Evolutionary conservation across 441 rosid species (phyloP).

Genomic region (Gossypium schwendimanii): DNA sequence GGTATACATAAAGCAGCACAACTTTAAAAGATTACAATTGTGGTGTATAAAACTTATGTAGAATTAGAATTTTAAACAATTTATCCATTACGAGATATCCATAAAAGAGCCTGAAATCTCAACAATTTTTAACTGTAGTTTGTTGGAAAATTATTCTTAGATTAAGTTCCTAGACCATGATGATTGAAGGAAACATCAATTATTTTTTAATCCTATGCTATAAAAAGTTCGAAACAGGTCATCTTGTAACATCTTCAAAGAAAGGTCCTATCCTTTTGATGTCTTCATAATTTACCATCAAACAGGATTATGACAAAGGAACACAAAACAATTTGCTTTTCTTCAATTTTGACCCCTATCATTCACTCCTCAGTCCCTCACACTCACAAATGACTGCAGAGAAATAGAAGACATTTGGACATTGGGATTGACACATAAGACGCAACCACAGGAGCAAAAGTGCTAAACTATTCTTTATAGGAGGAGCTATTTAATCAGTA

Average conservation of each 20-base stretch:
- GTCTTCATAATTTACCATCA: not conserved
- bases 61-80: not conserved
- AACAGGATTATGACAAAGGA: not conserved
- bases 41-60: not conserved
- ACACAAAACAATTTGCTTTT: not conserved
- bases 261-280: not conserved
- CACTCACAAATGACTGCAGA: not conserved
- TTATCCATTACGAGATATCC: not conserved
- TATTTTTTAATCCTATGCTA: not conserved
- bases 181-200: not conserved
- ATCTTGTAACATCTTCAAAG: not conserved
- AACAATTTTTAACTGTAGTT: not conserved
- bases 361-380: not conserved
- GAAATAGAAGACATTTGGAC: not conserved
- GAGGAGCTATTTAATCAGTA: not conserved
- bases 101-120: not conserved
- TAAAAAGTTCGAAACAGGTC: not conserved
- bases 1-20: constrained; percentile 1
- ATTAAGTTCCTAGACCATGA: not conserved
- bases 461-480: not conserved
- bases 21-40: not conserved
- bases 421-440: not conserved
- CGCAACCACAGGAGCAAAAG: not conserved
- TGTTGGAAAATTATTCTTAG: not conserved
- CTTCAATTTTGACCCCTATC: not conserved